Percentiles rank a stretch among this genome's conserved stretches.
phyloP scores from a whole-genome alignment of 2,329 filamentous ascomycete species.

The Trichoderma hamatum region DNA sequence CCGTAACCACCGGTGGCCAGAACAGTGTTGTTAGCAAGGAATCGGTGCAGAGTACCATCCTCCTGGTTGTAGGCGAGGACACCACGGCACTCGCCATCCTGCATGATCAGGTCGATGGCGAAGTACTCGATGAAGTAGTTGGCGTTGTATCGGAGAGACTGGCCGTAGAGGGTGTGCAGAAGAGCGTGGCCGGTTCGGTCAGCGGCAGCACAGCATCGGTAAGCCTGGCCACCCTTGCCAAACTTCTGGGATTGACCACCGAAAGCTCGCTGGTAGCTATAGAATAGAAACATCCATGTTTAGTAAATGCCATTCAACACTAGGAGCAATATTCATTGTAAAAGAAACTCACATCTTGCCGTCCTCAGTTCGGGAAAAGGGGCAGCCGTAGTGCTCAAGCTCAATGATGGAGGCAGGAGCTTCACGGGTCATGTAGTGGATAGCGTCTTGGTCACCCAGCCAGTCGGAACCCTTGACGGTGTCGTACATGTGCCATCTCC shows the following conservation, averaged over 20 bases:
- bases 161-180: slow-evolving; percentile 96
- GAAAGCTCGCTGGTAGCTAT: slow-evolving; percentile 93
- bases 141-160: slow-evolving; percentile 95
- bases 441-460: slow-evolving; percentile 96
- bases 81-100: slow-evolving; percentile 94
- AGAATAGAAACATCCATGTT: slow-evolving; percentile 6
- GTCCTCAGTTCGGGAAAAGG: slow-evolving; percentile 94
- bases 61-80: slow-evolving; percentile 98
- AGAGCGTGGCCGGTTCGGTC: slow-evolving; percentile 97
- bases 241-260: slow-evolving; percentile 95
- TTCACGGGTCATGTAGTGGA: slow-evolving; percentile 98
- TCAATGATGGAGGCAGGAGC: slow-evolving; percentile 90
- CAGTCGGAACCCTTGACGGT: slow-evolving; percentile 98
- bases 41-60: slow-evolving; percentile 95
- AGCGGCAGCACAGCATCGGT: slow-evolving; percentile 93
- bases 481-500: slow-evolving; percentile 99
- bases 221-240: slow-evolving; percentile 96
- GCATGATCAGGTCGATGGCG: slow-evolving; percentile 94
- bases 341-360: slow-evolving; percentile 75
- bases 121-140: slow-evolving; percentile 99
- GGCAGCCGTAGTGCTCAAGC: slow-evolving; percentile 96
- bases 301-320: not conserved
- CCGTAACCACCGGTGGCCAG: slow-evolving; percentile 97
- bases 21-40: slow-evolving; percentile 95
- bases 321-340: not conserved